Evolutionary conservation across 768 basidiomycete species (phyloP).

Genomic region (Boletus subcaerulescens): DNA sequence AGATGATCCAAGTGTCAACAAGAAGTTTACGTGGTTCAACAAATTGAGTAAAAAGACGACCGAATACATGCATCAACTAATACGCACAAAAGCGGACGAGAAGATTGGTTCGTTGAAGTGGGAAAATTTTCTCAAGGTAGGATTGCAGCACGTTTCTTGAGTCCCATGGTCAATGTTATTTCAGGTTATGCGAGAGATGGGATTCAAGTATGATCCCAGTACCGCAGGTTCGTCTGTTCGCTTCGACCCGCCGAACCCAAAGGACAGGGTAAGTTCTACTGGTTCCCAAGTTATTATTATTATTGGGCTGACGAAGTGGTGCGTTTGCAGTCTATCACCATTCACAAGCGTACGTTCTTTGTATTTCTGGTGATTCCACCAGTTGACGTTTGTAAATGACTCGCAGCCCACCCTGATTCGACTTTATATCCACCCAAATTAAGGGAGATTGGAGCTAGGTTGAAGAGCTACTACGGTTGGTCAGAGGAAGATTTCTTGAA

Average conservation of each 20-base stretch:
- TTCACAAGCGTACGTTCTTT: slow-evolving; percentile 62
- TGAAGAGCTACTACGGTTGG: slow-evolving; percentile 72
- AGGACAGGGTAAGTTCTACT: slow-evolving; percentile 39
- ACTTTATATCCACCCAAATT: slow-evolving; percentile 49
- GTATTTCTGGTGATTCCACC: background rate
- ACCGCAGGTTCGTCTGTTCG: slow-evolving; percentile 82
- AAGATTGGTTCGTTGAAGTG: slow-evolving; percentile 69
- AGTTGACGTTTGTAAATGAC: background rate
- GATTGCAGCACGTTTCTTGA: background rate
- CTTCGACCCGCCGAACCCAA: slow-evolving; percentile 67
- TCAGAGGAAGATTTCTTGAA: slow-evolving; percentile 39
- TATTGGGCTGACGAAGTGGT: slow-evolving; percentile 1
- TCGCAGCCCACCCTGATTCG: slow-evolving; percentile 69
- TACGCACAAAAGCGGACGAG: slow-evolving; percentile 54
- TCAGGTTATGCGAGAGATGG: slow-evolving; percentile 77
- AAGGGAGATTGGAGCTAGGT: slow-evolving; percentile 51
- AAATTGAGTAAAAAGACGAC: slow-evolving; percentile 58
- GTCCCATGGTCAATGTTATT: background rate
- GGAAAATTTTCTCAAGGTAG: slow-evolving; percentile 74
- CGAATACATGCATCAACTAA: slow-evolving; percentile 60
- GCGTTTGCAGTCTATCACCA: slow-evolving; percentile 55
- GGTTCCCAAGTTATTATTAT: background rate
- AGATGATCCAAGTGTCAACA: slow-evolving; percentile 20
- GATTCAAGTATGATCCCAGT: slow-evolving; percentile 68
- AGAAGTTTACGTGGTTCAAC: slow-evolving; percentile 54